Base-by-base conservation (phyloP, 345 rosid species). In the Linum lewisii region DNA sequence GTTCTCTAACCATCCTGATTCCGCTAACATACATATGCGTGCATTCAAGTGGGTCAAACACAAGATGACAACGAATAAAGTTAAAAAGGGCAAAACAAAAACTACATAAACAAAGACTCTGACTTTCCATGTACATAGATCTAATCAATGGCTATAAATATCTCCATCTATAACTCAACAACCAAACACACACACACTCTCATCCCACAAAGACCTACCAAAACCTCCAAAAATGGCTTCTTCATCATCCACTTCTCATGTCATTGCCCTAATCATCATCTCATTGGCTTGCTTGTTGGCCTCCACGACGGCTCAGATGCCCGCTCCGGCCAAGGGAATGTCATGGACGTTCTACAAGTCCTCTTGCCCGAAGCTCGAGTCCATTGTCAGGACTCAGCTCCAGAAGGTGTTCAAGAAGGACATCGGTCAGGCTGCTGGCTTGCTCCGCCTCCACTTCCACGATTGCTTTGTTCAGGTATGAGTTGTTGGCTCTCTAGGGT, bases 391-490 rank as follows among this genome's bases (percentile, higher is more conserved):
- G 54, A 78, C 73, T 15, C 80, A 79, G 65, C 86, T 91, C 38
- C 54, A 73, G 69, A 81, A 85, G 64, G 81, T 77, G 7, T 80
- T 91, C 74, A 76, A 73, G 69, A 65, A 72, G 16, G 98, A 88
- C 25, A 75, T 84, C 32, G 98, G 88, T 63, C 89, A 78, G 59
- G 98, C 96, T 57, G 98, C 98, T n/a, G 98, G 86, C 54, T 69
- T 88, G 59, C 90, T 88, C 44, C 95, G 96, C 60, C 82, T 86
- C 61, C 95, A 85, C 69, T 91, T 91, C 76, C 98, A 91, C 42
- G 96, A 88, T 64, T 91, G 98, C 85, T 91, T 88, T 54, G 98
- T 91, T 61, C 81, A 81, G 96, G 97, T 86, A 51, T n/a, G n/a
- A n/a, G n/a, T 15, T n/a, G 1, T 5, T 5, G 18, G 2, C 19